Evolutionary conservation across 176 grass and related monocot species (phyloP).

Genomic region (Pontederia crassipes): DNA sequence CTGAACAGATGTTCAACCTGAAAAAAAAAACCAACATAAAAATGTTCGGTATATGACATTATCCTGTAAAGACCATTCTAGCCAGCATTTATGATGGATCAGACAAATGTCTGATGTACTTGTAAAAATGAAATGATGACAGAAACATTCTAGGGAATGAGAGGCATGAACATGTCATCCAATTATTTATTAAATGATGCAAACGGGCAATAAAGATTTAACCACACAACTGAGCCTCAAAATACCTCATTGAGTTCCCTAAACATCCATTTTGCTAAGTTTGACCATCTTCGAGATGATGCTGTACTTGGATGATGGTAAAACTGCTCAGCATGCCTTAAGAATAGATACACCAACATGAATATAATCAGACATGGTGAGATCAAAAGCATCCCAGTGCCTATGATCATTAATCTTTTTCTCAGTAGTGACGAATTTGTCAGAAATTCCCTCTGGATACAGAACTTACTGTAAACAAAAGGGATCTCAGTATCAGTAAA

Average conservation of each 20-base stretch:
- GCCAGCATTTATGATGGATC: too few species aligned
- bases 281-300: conserved; percentile 96
- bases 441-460: conserved; percentile 74
- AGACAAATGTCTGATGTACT: too few species aligned
- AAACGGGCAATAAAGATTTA: not conserved
- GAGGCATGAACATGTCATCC: too few species aligned
- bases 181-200: not conserved
- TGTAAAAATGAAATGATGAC: too few species aligned
- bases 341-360: conserved; percentile 87
- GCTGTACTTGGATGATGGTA: conserved; percentile 94
- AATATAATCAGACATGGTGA: conserved; percentile 87
- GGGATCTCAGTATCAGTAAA: not conserved
- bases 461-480: conserved; percentile 69
- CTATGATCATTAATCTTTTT: conserved; percentile 66
- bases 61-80: too few species aligned
- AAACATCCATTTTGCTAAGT: conserved; percentile 92
- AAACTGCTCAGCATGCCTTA: conserved; percentile 89
- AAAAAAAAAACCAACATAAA: conserved; percentile 8
- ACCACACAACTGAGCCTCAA: not conserved
- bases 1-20: conserved; percentile 98
- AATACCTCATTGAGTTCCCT: conserved; percentile 95
- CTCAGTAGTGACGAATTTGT: conserved; percentile 61
- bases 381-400: conserved; percentile 74
- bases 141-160: too few species aligned
- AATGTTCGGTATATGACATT: not conserved